A percentile compares a stretch with the other conserved stretches of the same genome.
Evolutionary conservation across 768 basidiomycete species (phyloP).

Genomic region (Hortiboletus flavorubellus): DNA sequence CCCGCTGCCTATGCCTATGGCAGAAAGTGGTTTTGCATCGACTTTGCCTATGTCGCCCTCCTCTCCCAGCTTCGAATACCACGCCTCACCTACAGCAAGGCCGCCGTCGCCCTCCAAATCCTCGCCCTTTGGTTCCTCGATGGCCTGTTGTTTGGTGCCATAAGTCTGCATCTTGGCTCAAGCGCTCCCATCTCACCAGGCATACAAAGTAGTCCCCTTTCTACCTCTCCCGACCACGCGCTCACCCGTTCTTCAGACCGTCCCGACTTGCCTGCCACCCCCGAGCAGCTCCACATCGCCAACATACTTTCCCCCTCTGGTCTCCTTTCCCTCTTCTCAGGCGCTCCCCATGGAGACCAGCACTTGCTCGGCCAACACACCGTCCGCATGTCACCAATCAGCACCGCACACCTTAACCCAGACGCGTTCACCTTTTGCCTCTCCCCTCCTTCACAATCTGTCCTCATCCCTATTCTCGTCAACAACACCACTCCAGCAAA

Average conservation of each 20-base stretch:
- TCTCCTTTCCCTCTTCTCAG: conserved; percentile 36
- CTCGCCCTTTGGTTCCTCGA: conserved; percentile 59
- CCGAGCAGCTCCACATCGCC: conserved; percentile 46
- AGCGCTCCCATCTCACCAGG: conserved; percentile 14
- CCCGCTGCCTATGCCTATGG: conserved; percentile 44
- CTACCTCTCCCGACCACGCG: neutral
- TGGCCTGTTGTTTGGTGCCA: conserved; percentile 68
- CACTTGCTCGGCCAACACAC: conserved; percentile 86
- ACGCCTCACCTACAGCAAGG: conserved; percentile 61
- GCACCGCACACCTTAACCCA: conserved; percentile 88
- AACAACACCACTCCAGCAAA: conserved; percentile 82
- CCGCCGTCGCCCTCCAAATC: conserved; percentile 63
- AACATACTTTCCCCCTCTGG: conserved; percentile 43
- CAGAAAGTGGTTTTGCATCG: conserved; percentile 71
- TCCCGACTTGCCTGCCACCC: conserved; percentile 40
- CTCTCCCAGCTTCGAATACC: conserved; percentile 72
- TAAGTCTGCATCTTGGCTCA: conserved; percentile 52
- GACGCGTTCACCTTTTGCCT: conserved; percentile 72
- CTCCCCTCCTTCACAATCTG: conserved; percentile 45
- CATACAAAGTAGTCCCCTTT: conserved; percentile 32
- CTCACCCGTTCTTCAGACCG: conserved; percentile 24
- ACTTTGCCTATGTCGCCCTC: conserved; percentile 54
- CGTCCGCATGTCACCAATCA: conserved; percentile 88
- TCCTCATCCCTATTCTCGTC: conserved; percentile 79
- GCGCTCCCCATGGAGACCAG: conserved; percentile 41